Evolutionary conservation across 2,329 filamentous ascomycete species (phyloP), one percentile per base, ranked within the genome.

Genomic region (Claviceps spartinae): DNA sequence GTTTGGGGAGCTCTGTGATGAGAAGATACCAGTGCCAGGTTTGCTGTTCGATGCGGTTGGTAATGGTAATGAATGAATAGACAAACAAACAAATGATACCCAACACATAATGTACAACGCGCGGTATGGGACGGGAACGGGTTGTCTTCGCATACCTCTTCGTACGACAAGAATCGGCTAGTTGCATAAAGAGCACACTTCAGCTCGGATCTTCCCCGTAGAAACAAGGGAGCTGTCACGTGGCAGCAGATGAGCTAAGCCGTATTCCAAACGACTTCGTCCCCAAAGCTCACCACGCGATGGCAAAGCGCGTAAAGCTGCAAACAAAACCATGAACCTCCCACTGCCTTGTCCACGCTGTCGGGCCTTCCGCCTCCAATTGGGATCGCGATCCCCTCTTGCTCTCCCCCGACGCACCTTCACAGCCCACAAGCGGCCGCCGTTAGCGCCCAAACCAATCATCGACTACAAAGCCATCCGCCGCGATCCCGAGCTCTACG

Each of bases 391-490:
- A 18, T 4, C 44, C 6, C 42, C 24, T 14, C 3, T n/a, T 13
- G 50, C 54, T 3, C 45, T 51, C 49, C 40, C 55, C 38, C 42
- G 38, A 44, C 62, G 61, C 45, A 48, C 55, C 53, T 60, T 62
- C 41, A 57, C 60, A 47, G 61, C 64, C 47, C 51, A 54, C 45
- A 67, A 65, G 53, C 76, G 83, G 41, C 85, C 86, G 4, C 74
- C 85, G 1, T 83, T 78, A 50, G 89, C 87, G 14, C 89, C 88
- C 11, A 91, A 88, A 65, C 81, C 87, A 26, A 78, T 78, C 47
- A 77, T 94, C 58, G 86, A 96, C 70, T 77, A 95, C 64, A 91
- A 88, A 66, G 85, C 93, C 70, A 95, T 98, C 65, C 89, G 90
- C 53, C 79, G 88, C 62, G 86, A 94, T 67, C 81, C 86, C 16